Evolutionary conservation across 83 land plant genomes (phyloP), one percentile per base, ranked within the genome.

Genomic region (Thuja plicata): DNA sequence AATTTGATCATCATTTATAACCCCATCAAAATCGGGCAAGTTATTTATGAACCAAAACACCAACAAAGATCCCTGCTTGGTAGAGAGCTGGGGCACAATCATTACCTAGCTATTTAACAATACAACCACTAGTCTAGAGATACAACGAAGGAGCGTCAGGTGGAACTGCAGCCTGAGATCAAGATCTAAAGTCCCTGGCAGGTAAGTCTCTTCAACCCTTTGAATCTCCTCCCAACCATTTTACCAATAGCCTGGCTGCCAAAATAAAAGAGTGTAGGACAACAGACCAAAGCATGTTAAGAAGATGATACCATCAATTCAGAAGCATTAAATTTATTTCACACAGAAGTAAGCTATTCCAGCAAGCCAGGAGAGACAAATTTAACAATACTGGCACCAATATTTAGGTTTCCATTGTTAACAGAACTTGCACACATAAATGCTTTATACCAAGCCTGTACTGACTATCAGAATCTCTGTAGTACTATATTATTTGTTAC

Each of bases 91-190:
- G 34, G 85, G 34, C 38, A 11, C 38, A 34, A 32, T 74, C 37
- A 74, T 45, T 82, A 11, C 85, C 52, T 82, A 82, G 55, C 48
- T n/a, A 82, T 82, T 82, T 43, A 24, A 43, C 46, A 80, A 82
- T 32, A 32, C n/a, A 74, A 34, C 78, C 78, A 74, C 5, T 74
- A 34, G n/a, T 46, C 32, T 82, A 82, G 85, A n/a, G 27, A 9
- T 6, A 82, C 11, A 82, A 43, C 27, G 35, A 12, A 82, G 13
- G 85, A 45, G 50, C 38, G 12, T 34, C 41, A 82, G 50, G 50
- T 43, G 34, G 16, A 82, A n/a, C 45, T 80, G 83, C 83, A 41
- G n/a, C 83, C 40, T 34, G 24, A 41, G 82, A 79, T 32, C 45
- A 79, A 79, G 82, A 79, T 79, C 45, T 37, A 21, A 79, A 17